phyloP scores from a whole-genome alignment of 2,329 filamentous ascomycete species.

The Hymenotorrendiella dingleyae region DNA sequence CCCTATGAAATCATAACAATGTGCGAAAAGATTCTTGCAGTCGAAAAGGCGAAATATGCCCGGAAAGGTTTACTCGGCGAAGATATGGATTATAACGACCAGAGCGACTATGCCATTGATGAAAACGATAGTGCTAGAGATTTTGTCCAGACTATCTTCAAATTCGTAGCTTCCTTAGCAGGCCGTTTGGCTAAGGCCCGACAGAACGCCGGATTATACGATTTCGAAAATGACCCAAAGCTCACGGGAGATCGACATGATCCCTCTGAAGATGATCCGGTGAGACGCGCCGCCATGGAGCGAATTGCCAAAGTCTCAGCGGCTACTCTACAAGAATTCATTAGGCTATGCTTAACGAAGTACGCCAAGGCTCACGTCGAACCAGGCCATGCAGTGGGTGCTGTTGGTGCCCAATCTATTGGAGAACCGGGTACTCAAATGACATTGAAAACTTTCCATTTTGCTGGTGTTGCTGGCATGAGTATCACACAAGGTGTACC shows the following conservation, averaged over 20 bases:
- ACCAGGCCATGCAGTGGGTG: conserved; percentile 91
- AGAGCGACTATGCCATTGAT: conserved; percentile 63
- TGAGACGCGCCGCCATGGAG: conserved; percentile 40
- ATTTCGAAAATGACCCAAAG: conserved; percentile 34
- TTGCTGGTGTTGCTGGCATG: conserved; percentile 98
- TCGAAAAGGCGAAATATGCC: conserved; percentile 59
- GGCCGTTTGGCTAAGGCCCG: conserved; percentile 52
- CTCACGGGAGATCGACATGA: conserved; percentile 25
- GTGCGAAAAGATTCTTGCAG: conserved; percentile 61
- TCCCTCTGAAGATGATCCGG: conserved; percentile 25
- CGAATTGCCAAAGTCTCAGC: conserved; percentile 79
- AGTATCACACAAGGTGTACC: conserved; percentile 98
- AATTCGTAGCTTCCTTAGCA: conserved; percentile 62
- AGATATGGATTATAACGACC: conserved; percentile 63
- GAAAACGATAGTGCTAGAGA: conserved; percentile 76
- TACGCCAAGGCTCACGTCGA: conserved; percentile 89
- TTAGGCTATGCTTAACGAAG: conserved; percentile 77
- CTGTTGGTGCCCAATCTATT: conserved; percentile 94
- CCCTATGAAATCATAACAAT: conserved; percentile 67
- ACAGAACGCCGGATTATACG: conserved; percentile 44
- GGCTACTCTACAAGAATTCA: conserved; percentile 67
- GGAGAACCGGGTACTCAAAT: conserved; percentile 98
- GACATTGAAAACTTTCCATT: conserved; percentile 99
- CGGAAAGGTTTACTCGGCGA: conserved; percentile 57
- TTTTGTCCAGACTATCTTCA: conserved; percentile 73